Conservation (phyloP, 75 land plant genomes). For the Larix kaempferi region DNA sequence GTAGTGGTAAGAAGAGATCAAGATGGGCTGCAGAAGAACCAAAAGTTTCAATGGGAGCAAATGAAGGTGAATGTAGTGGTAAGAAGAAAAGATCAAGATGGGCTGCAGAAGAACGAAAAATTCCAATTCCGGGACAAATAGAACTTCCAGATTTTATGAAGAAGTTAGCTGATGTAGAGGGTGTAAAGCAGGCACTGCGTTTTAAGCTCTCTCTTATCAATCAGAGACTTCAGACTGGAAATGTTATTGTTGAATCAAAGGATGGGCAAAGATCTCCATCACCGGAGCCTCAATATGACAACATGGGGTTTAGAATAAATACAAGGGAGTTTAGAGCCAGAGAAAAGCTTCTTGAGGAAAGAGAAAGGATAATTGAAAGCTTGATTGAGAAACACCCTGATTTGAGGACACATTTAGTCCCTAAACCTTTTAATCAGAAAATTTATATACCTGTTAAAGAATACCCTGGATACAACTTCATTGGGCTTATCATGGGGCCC, state of each 20-base stretch:
- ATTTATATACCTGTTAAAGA: constrained; percentile 94
- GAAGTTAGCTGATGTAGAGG: constrained; percentile 74
- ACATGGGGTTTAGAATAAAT: constrained; percentile 89
- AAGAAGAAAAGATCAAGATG: constrained; percentile 51
- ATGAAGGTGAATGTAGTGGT: constrained; percentile 60
- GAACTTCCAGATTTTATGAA: constrained; percentile 89
- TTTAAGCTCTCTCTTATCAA: constrained; percentile 71
- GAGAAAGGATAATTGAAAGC: constrained; percentile 71
- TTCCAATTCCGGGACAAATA: constrained; percentile 22
- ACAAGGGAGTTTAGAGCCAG: constrained; percentile 88
- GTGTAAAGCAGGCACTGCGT: constrained; percentile 77
- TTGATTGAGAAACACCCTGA: constrained; percentile 71
- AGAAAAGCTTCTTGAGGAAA: constrained; percentile 72
- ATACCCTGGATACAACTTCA: constrained; percentile 95
- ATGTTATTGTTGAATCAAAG: constrained; percentile 60
- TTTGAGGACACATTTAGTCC: too few relatives aligned
- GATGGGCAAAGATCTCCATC: constrained; percentile 92
- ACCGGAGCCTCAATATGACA: constrained; percentile 91
- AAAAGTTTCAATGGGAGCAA: background rate
- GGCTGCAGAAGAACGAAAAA: constrained; percentile 82
- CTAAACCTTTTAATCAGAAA: too few relatives aligned
- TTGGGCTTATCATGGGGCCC: constrained; percentile 95
- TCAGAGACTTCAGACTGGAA: constrained; percentile 62
- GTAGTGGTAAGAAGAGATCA: constrained; percentile 40
- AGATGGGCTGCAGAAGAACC: too few relatives aligned